Conservation (phyloP, 2,329 filamentous ascomycete genomes). For the Akanthomyces dipterigenus region DNA sequence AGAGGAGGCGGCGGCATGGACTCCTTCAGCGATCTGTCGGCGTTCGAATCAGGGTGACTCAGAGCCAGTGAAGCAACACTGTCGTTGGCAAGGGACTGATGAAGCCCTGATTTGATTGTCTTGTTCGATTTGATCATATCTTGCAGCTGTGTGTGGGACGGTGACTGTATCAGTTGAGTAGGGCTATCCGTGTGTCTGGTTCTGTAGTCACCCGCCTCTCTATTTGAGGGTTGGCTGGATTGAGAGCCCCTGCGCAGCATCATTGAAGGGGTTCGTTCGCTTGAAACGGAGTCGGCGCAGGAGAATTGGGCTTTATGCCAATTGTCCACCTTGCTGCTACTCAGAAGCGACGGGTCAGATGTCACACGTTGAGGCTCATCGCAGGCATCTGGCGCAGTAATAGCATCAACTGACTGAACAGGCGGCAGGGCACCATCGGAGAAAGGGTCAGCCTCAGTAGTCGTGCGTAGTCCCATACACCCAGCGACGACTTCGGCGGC, state of each 20-base stretch:
- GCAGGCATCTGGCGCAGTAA: slow-evolving; percentile 19
- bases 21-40: slow-evolving; percentile 30
- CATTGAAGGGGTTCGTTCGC: slow-evolving; percentile 30
- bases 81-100: slow-evolving; percentile 50
- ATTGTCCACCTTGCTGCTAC: slow-evolving; percentile 32
- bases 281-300: slow-evolving; percentile 36
- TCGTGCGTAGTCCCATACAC: slow-evolving; percentile 61
- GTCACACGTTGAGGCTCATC: slow-evolving; percentile 21
- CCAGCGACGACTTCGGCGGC: slow-evolving; percentile 73
- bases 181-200: slow-evolving; percentile 51
- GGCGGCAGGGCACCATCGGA: slow-evolving; percentile 19
- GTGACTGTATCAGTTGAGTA: slow-evolving; percentile 40
- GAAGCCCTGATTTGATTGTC: slow-evolving; percentile 47
- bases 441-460: slow-evolving; percentile 21
- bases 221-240: slow-evolving; percentile 43
- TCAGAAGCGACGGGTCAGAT: slow-evolving; percentile 34
- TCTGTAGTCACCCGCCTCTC: slow-evolving; percentile 37
- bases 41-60: slow-evolving; percentile 41
- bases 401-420: slow-evolving; percentile 16
- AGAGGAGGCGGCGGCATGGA: slow-evolving; percentile 21
- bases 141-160: slow-evolving; percentile 50
- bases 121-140: slow-evolving; percentile 57
- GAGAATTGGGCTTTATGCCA: slow-evolving; percentile 51
- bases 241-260: slow-evolving; percentile 38
- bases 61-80: slow-evolving; percentile 48